A percentile compares a stretch with the other conserved stretches of the same genome.
Conservation (phyloP, 257 asterid species). For the Ilex aquifolium region DNA sequence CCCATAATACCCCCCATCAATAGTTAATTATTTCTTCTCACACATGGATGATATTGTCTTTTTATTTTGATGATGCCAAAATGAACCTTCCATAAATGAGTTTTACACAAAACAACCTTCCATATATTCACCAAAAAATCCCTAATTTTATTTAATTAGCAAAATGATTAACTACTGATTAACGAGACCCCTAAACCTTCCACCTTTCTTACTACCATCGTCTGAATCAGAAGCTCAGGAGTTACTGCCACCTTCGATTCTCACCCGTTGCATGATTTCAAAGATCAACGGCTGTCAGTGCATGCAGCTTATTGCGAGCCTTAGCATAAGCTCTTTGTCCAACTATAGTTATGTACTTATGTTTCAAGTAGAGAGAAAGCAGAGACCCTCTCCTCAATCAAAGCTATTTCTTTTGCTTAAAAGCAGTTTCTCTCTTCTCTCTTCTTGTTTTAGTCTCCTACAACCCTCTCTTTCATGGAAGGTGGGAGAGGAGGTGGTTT, state of each 20-base stretch:
- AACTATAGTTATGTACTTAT: neutral
- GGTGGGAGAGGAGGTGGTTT: constrained; percentile 10
- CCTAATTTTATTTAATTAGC: too few species aligned
- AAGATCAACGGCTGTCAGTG: constrained; percentile 32
- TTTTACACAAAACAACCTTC: too few species aligned
- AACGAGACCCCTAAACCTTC: constrained; percentile 29
- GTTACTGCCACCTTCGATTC: constrained; percentile 18
- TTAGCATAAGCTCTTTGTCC: constrained; percentile 14
- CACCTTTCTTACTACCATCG: constrained; percentile 22
- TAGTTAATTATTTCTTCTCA: too few species aligned
- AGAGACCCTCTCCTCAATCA: constrained; percentile 15
- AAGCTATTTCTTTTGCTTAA: constrained; percentile 23
- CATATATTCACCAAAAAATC: too few species aligned
- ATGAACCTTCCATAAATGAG: too few species aligned
- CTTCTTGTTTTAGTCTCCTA: neutral
- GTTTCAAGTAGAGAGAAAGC: constrained; percentile 3
- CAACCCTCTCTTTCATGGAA: constrained; percentile 34
- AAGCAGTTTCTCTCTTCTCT: constrained; percentile 3
- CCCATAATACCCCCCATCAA: too few species aligned
- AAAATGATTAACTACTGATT: constrained; percentile 1
- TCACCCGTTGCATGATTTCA: constrained; percentile 39
- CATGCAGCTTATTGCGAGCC: constrained; percentile 20
- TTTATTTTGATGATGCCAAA: too few species aligned
- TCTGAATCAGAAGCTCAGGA: constrained; percentile 28
- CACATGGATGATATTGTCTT: too few species aligned